Base-by-base conservation (phyloP, 1,139 yeast genomes). In the Yamadazyma aaseri region DNA sequence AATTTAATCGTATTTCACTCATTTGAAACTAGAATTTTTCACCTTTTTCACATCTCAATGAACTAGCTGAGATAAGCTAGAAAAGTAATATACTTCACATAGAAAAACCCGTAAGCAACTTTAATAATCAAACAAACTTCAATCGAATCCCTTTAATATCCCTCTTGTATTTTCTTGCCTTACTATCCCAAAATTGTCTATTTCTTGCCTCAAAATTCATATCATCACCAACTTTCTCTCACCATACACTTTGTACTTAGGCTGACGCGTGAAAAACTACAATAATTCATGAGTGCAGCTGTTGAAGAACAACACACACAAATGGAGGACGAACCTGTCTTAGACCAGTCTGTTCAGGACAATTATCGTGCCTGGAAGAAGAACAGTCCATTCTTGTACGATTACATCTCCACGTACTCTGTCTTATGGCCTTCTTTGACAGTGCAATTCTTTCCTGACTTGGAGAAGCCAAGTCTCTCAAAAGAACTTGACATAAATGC, bases 1-100 rank as follows among this genome's bases (percentile, higher is more conserved):
- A 71, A 53, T 82, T 81, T 34, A 84, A 61, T 35, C 76, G 56
- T 8, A 81, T 73, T 30, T 79, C 80, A 40, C 73, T 79, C 49
- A 67, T 56, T 58, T 18, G 9, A 17, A 26, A 26, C n/a, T n/a
- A n/a, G n/a, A n/a, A n/a, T n/a, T n/a, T n/a, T n/a, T n/a, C n/a
- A n/a, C n/a, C n/a, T 26, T 36, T 33, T 30, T 31, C 26, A 29
- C 20, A 25, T 29, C 32, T 23, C 27, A 23, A 4, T 13, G 12
- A 20, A 11, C 10, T 6, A 15, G n/a, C n/a, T n/a, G n/a, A n/a
- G n/a, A n/a, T n/a, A n/a, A n/a, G n/a, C n/a, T n/a, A n/a, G n/a
- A n/a, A n/a, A n/a, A n/a, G n/a, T n/a, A n/a, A n/a, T n/a, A n/a
- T n/a, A n/a, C n/a, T n/a, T n/a, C n/a, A n/a, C n/a, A n/a, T n/a